Conservation (phyloP, 371 early-diverging fungal genomes). For the Capillidium heterosporum region DNA sequence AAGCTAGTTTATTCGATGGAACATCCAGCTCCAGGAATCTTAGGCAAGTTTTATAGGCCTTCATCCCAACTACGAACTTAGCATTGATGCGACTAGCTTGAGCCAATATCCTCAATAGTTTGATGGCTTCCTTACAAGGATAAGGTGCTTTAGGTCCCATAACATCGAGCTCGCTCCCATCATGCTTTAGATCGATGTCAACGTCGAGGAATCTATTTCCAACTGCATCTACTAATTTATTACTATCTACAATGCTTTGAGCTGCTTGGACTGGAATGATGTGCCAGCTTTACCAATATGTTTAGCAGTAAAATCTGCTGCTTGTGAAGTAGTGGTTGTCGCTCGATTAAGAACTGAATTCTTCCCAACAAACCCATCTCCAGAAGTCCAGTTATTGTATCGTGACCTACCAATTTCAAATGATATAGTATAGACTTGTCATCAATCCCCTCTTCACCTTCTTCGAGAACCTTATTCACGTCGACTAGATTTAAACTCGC, state of each 20-base stretch:
- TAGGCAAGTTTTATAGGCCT: background rate
- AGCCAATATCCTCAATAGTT: background rate
- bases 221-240: background rate
- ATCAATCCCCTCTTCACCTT: background rate
- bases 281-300: background rate
- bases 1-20: background rate
- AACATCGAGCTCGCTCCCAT: background rate
- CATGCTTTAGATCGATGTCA: background rate
- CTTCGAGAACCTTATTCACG: background rate
- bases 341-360: background rate
- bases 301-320: background rate
- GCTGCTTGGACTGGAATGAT: background rate
- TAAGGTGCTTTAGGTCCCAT: background rate
- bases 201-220: background rate
- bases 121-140: background rate
- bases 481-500: background rate
- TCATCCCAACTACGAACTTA: background rate
- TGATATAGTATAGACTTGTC: background rate
- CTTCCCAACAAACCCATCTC: background rate
- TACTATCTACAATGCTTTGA: background rate
- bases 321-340: background rate
- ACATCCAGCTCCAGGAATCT: background rate
- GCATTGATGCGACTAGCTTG: background rate
- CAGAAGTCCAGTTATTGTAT: background rate
- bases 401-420: background rate